Base-by-base conservation (phyloP, 75 land plant species). In the Chamaecyparis obtusa region DNA sequence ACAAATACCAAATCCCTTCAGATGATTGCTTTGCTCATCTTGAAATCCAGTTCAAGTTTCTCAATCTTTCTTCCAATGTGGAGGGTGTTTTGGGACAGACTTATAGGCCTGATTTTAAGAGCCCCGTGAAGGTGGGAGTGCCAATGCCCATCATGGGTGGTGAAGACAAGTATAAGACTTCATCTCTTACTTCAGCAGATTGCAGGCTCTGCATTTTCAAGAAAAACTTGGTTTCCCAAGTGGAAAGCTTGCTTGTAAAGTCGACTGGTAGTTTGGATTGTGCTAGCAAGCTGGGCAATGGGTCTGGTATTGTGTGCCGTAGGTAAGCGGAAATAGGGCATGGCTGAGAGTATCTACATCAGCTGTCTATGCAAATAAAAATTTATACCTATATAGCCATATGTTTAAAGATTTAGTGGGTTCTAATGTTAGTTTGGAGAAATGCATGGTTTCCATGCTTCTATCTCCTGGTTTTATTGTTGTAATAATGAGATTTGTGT, bases 131-230 rank as follows among this genome's bases (percentile, higher is more conserved):
- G 90, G 87, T 88, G 49, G 95, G 94, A 0, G 92, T 93, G 35
- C 89, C 93, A n/a, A 94, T 94, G 94, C 93, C 94, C 2, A 87
- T 92, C 35, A 89, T 94, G 85, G 96, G 96, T 3, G 96, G 94
- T 7, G 96, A 92, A 51, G 91, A 94, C 57, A 90, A 85, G 85
- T 94, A 93, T 88, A 74, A 56, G 30, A 89, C 92, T 13, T n/a
- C 92, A 1, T 92, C 96, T 4, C 89, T 95, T 51, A 81, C 92
- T 67, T 83, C 93, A 0, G 82, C 92, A 2, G 92, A 93, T 55
- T 96, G 94, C 86, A 71, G 79, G 13, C 32, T 85, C 83, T 84
- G 88, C 76, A 85, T 41, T 35, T 84, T 84, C 60, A 84, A 84
- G 27, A 10, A 51, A 0, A 32, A 32, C 2, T 14, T 39, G 9